phyloP scores from a whole-genome alignment of 106 monocot genomes.

The Hemerocallis citrina region DNA sequence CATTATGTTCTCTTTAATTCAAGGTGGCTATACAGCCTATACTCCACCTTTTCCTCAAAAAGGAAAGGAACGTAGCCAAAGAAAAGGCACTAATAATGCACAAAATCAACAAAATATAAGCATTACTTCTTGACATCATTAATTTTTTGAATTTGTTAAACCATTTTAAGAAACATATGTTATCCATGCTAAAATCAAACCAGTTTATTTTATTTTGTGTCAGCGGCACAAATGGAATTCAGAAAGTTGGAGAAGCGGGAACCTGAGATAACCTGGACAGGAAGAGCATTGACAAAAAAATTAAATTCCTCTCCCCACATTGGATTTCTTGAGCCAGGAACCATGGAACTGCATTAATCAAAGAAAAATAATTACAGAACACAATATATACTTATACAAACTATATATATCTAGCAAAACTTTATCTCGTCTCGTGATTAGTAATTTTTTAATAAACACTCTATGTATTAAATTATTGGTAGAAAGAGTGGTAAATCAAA shows the following conservation, averaged over 20 bases:
- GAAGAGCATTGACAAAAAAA: slow-evolving; percentile 83
- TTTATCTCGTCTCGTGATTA: background rate
- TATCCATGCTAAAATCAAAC: no score
- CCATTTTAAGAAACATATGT: background rate
- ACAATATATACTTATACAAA: background rate
- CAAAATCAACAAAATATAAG: no score
- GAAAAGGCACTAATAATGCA: no score
- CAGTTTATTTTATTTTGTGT: no score
- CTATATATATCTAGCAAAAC: background rate
- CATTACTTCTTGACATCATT: no score
- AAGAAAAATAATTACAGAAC: no score
- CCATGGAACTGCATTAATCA: slow-evolving; percentile 93
- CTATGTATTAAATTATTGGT: background rate
- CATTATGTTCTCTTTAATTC: no score
- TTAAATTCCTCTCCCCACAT: slow-evolving; percentile 99
- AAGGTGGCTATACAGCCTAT: no score
- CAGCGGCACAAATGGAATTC: background rate
- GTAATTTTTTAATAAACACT: background rate
- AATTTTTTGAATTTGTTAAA: no score
- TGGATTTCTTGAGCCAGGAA: slow-evolving; percentile 99
- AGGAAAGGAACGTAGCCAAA: no score
- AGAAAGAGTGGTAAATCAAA: no score
- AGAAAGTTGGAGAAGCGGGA: slow-evolving; percentile 8
- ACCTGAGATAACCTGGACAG: slow-evolving; percentile 65
- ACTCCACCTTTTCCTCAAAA: no score